Evolutionary conservation across 192 early-diverging fungal species (phyloP).

Genomic region (Podila verticillata): DNA sequence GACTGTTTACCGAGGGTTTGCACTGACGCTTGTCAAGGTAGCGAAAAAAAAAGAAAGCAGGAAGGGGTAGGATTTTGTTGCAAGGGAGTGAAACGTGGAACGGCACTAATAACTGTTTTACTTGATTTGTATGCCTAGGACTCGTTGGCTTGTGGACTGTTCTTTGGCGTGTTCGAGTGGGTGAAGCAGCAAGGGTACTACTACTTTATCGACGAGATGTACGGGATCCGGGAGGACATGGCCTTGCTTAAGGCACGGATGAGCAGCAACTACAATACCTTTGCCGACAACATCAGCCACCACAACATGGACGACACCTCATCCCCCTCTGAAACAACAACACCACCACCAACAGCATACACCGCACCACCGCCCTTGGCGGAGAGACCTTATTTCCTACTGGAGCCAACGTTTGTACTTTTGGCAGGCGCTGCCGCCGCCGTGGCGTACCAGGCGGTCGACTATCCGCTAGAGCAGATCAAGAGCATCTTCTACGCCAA

Average conservation of each 20-base stretch:
- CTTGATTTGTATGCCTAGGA: constrained; percentile 54
- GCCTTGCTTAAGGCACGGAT: constrained; percentile 14
- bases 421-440: constrained; percentile 68
- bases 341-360: constrained; percentile 33
- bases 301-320: neutral
- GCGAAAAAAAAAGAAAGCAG: neutral
- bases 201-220: constrained; percentile 63
- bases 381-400: constrained; percentile 52
- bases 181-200: constrained; percentile 78
- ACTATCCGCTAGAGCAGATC: constrained; percentile 76
- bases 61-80: neutral
- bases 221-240: constrained; percentile 54
- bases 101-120: neutral
- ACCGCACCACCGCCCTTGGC: constrained; percentile 29
- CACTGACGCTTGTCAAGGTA: constrained; percentile 62
- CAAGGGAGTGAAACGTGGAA: too few relatives aligned
- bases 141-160: constrained; percentile 74
- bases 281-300: neutral
- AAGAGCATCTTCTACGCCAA: constrained; percentile 73
- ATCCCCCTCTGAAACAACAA: neutral
- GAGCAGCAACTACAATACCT: neutral
- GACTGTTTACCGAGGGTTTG: constrained; percentile 66
- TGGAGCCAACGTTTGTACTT: constrained; percentile 65
- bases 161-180: constrained; percentile 83
- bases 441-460: constrained; percentile 76